Base-by-base conservation (phyloP, 345 rosid genomes). In the Hevea brasiliensis region DNA sequence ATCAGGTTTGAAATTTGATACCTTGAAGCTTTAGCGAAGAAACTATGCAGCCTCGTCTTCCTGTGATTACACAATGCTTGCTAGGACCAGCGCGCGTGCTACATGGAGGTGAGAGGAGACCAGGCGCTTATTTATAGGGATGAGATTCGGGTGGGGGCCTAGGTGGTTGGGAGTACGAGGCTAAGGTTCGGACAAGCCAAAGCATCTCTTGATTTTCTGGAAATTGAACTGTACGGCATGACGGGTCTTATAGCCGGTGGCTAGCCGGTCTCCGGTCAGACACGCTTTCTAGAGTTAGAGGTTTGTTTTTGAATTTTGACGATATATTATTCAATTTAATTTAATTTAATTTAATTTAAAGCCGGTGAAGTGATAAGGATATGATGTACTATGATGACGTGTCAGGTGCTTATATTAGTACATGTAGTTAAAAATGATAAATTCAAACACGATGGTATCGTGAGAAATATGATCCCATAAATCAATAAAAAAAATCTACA, bases 81-180 rank as follows among this genome's bases (percentile, higher is more conserved):
- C 37, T 50, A 1, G 68, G 61, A 72, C 75, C 61, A 64, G 5
- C 15, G 10, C 37, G 53, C 63, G 47, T 18, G 21, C 0, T 45
- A 64, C 40, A 45, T 32, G 44, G 27, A 48, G 3, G 57, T 20
- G 20, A 7, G 17, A 14, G 37, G 42, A 51, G 21, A 53, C 8
- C 8, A 7, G 40, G 57, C 29, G 12, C 24, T 0, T 63, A 67
- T 81, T 74, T 74, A 74, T 65, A 75, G 65, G 18, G 4, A 55
- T 21, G 77, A 27, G 17, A 35, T 14, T 35, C 77, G 79, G 78
- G 70, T 35, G 75, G 79, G 78, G 70, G 60, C 73, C 81, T 65
- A 14, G 23, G 6, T 2, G 51, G 6, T 20, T 57, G 14, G 58
- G 47, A 24, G 6, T 45, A 23, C 42, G 72, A 45, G 67, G 68